Percentiles rank a stretch among this genome's conserved stretches.
phyloP scores from a whole-genome alignment of 2,329 filamentous ascomycete species.

The Ascosphaera aggregata region DNA sequence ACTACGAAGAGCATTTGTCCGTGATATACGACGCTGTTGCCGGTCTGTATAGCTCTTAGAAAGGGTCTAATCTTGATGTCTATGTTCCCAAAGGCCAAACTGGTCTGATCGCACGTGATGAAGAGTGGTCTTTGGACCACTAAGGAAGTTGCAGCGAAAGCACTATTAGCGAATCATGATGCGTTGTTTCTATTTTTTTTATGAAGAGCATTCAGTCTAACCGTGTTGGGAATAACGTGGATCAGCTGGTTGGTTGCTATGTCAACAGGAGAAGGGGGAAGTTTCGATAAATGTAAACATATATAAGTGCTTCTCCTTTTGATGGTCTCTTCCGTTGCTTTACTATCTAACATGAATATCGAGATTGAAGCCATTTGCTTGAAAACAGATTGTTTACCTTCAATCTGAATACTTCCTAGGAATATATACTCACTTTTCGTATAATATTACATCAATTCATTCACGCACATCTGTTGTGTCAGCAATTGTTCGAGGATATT shows the following conservation, averaged over 20 bases:
- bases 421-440: neutral
- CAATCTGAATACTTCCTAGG: neutral
- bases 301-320: neutral
- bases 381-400: too few relatives aligned
- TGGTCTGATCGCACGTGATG: too few relatives aligned
- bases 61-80: too few relatives aligned
- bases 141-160: neutral
- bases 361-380: neutral
- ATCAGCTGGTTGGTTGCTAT: neutral
- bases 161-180: neutral
- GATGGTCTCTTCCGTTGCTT: neutral
- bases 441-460: slow-evolving; percentile 5
- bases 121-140: too few relatives aligned
- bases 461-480: slow-evolving; percentile 9
- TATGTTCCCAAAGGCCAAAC: too few relatives aligned
- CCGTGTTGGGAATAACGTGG: neutral
- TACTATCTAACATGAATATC: neutral
- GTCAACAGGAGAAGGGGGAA: neutral
- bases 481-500: neutral
- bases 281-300: neutral
- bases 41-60: too few relatives aligned
- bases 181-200: neutral
- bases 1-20: too few relatives aligned
- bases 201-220: neutral
- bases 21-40: too few relatives aligned